Base-by-base conservation (phyloP, 805 yeast species). In the Ogataea chonburiensis region DNA sequence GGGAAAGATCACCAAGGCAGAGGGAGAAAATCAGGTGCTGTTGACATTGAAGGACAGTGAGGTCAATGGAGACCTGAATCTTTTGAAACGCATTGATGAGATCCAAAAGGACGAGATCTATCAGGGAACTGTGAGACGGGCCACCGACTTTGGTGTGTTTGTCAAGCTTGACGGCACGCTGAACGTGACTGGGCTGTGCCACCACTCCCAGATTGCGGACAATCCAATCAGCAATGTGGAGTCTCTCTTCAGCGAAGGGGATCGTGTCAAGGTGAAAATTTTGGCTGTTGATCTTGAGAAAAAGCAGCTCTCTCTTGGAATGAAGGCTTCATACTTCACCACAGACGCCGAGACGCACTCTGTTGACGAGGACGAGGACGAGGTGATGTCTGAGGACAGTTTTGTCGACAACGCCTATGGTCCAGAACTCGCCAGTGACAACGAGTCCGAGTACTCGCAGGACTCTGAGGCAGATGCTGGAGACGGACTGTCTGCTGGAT, bases 111-210 rank as follows among this genome's bases (percentile, higher is more conserved):
- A 85, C 37, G 85, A 81, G 17, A 64, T 81, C 19, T 77, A 67
- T 49, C 91, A 83, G 54, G 98, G 96, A 56, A 64, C 79, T 3
- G 81, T 91, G 28, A 80, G 76, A 56, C 75, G 75, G 43, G 85
- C 81, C 16, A 79, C 88, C 21, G 95, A 86, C 30, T 91, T 81
- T 56, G 98, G 98, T 66, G 95, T 87, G 3, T 91, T 91, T 55
- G 83, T 91, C 34, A 80, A 77, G 45, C 67, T 91, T 37, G 88
- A 81, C 47, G 85, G 82, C 28, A 80, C 93, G 25, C 64, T 75
- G 37, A 77, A 77, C 51, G 70, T 88, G 40, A 77, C 84, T 52
- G 98, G 98, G 39, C 73, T 91, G 47, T 88, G 96, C 50, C 97
- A 91, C 56, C 80, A 74, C 40, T 72, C 89, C 24, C 83, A 91